Conservation (phyloP, 2,329 filamentous ascomycete genomes). For the Pseudonectria foliicola region DNA sequence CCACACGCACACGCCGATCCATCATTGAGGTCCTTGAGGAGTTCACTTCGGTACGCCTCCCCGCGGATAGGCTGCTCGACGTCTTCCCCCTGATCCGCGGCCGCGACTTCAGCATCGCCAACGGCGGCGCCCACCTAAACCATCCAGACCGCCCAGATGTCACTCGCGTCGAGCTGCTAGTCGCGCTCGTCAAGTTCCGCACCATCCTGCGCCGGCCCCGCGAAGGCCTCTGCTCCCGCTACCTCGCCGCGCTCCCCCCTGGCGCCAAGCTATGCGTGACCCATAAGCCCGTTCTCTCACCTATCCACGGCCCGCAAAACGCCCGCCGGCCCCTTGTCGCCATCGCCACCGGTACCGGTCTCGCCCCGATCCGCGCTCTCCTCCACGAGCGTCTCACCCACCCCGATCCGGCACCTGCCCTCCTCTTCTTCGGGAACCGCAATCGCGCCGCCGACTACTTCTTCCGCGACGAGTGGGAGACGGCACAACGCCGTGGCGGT, state of each 20-base stretch:
- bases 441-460: slow-evolving; percentile 71
- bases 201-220: slow-evolving; percentile 80
- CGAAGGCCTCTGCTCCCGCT: slow-evolving; percentile 84
- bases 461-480: slow-evolving; percentile 69
- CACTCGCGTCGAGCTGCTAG: slow-evolving; percentile 61
- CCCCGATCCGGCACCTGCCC: slow-evolving; percentile 28
- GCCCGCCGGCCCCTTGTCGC: slow-evolving; percentile 57
- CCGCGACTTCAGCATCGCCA: slow-evolving; percentile 91
- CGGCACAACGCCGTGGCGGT: slow-evolving; percentile 10
- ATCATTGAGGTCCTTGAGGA: slow-evolving; percentile 91
- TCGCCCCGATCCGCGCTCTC: slow-evolving; percentile 77
- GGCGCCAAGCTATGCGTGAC: slow-evolving; percentile 55
- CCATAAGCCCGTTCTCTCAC: slow-evolving; percentile 41
- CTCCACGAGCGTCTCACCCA: slow-evolving; percentile 60
- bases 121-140: slow-evolving; percentile 46
- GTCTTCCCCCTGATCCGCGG: slow-evolving; percentile 77
- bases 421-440: slow-evolving; percentile 81
- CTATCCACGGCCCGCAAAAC: slow-evolving; percentile 32
- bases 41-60: slow-evolving; percentile 77
- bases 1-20: slow-evolving; percentile 78
- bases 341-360: slow-evolving; percentile 77
- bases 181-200: slow-evolving; percentile 85
- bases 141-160: slow-evolving; percentile 16
- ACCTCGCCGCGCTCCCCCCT: slow-evolving; percentile 59
- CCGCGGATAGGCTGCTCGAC: slow-evolving; percentile 62